Base-by-base conservation (phyloP, 2,329 filamentous ascomycete species). In the Bipolaris zeicola region DNA sequence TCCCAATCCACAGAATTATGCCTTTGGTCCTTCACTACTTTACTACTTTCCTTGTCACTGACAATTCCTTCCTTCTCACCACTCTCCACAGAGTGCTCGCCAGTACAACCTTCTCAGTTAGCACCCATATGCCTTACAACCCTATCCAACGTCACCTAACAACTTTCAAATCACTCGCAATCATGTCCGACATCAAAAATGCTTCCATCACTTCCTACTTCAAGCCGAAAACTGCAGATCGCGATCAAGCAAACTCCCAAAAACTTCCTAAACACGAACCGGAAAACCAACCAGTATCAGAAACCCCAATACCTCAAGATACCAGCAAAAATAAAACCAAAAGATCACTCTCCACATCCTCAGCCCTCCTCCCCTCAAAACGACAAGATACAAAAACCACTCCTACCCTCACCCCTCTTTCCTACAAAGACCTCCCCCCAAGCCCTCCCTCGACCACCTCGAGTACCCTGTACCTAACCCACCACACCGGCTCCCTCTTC, bases 401-500 rank as follows among this genome's bases (percentile, higher is more conserved):
- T 13, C 14, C 45, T n/a, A 22, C 41, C 8, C n/a, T 18, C n/a
- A 34, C 14, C 13, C 55, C 58, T 8, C 56, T 66, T 6, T 61
- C 62, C 11, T 54, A 62, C 49, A 59, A 49, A 14, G 39, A 66
- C 39, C 14, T 63, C 1, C 34, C 61, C 5, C 6, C 50, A 10
- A 6, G 22, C n/a, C 36, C 31, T 8, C 34, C 50, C 37, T 31
- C 16, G 3, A 6, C 18, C 7, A 13, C 41, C 13, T 20, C 46
- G 4, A 36, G 28, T 3, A 52, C 38, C 0, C 51, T 68, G 2
- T 14, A n/a, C 1, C 55, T 75, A 8, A 64, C 60, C 18, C 52
- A 68, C 52, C 63, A 70, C 57, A 58, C 55, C 5, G 82, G 82
- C 49, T 75, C 84, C 64, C 77, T 88, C 37, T 86, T 87, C 66